Percentiles rank a stretch among this genome's conserved stretches.
Evolutionary conservation across 129 eudicot genomes (phyloP).

Genomic region (Tagetes patula): DNA sequence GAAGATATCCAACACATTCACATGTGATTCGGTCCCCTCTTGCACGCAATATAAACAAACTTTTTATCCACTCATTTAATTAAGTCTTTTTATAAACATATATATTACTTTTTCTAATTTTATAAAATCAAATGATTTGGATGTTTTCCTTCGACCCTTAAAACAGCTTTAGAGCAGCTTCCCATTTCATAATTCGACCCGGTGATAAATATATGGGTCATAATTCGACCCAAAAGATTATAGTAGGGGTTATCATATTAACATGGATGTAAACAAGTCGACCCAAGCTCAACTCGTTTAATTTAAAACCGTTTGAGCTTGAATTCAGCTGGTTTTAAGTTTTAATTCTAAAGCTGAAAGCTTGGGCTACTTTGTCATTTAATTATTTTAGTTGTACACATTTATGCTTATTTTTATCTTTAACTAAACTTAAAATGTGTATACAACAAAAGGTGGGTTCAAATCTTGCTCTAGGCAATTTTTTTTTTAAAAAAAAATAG

Average conservation of each 20-base stretch:
- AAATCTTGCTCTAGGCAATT: no score
- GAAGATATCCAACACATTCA: slow-evolving; percentile 31
- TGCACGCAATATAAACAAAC: slow-evolving; percentile 11
- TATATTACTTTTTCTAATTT: background rate
- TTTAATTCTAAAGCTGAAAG: no score
- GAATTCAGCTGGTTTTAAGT: no score
- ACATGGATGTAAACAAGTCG: no score
- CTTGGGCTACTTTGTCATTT: no score
- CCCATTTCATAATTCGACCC: background rate
- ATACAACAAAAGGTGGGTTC: no score
- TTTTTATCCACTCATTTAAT: background rate
- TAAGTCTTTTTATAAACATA: background rate
- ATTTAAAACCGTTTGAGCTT: no score
- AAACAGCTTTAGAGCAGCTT: background rate
- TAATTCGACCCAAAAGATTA: background rate
- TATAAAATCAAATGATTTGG: background rate
- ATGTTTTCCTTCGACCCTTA: background rate
- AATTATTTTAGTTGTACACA: no score
- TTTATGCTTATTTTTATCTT: no score
- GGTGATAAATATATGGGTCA: background rate
- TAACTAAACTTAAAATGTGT: no score
- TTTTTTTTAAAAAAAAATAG: no score
- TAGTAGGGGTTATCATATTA: background rate
- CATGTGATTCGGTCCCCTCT: slow-evolving; percentile 22
- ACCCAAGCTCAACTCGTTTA: no score